Base-by-base conservation (phyloP, 2,329 filamentous ascomycete genomes). In the Didymosphaeria variabile region DNA sequence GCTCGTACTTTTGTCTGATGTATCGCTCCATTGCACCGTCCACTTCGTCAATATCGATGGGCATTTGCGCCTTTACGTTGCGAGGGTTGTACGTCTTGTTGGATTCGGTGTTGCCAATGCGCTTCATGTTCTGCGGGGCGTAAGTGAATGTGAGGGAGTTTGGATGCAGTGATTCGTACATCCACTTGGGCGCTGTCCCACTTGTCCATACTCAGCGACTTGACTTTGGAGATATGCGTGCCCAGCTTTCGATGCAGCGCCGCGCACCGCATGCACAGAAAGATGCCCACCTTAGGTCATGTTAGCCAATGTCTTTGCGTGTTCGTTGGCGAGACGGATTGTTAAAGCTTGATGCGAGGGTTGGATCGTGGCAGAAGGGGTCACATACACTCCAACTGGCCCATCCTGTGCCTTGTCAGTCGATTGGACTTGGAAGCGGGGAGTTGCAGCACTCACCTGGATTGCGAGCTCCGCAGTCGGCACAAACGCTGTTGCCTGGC, bases 201-300 rank as follows among this genome's bases (percentile, higher is more conserved):
- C 69, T 91, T 95, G 80, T 99, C 95, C 94, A 99, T 98, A 79
- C 91, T 98, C 81, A 99, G 81, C 40, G 94, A 98, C 81, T 99
- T 99, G 83, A 99, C 93, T 79, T 99, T 99, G 68, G 94, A 97
- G 65, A 99, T 93, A 79, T 99, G 95, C 44, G 95, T 98, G 63
- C 95, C 95, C 73, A 99, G 85, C 81, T 98, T 98, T 75, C 95
- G 92, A 83, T 99, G 95, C 74, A 98, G 87, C 57, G 93, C 88
- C 57, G 94, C 95, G 84, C 95, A 99, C 77, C 95, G 92, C 91
- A 99, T 96, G 82, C 95, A 99, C 54, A 99, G 85, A 78, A 99
- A 99, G 67, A 98, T 88, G 62, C 95, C 95, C 80, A 99, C 83
- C 92, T 29, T 97, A 75, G 12, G 26, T 38, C 47, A 42, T 50